Base-by-base conservation (phyloP, 2,329 filamentous ascomycete species). In the Metarhizium anisopliae region DNA sequence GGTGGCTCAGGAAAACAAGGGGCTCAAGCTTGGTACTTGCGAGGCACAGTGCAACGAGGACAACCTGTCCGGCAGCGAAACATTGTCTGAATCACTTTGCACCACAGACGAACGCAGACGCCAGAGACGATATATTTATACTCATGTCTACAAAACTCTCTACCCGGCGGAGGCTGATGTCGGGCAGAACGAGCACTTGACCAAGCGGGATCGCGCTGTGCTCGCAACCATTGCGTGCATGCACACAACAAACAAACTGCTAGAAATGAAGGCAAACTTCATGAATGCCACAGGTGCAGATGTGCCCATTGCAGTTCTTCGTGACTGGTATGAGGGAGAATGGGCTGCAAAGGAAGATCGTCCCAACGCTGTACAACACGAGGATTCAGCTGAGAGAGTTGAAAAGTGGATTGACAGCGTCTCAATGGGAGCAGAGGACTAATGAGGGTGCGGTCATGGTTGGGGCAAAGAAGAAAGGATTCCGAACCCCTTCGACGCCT, bases 261-360 rank as follows among this genome's bases (percentile, higher is more conserved):
- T 75, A 0, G 69, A 75, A 57, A 70, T 76, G 64, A 74, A 77
- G 58, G 71, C 73, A 35, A 70, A 69, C 51, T 75, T 77, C 54
- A 72, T 66, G 62, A 75, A 76, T 56, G 70, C 63, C 49, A 76
- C 74, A 0, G 74, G 74, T 4, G 65, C 70, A 6, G 68, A 74
- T 66, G 63, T 76, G 0, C 68, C 72, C 1, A 60, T 72, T 7
- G 66, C 70, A 38, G 60, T 69, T n/a, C 67, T 77, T 50, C 67
- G 67, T 45, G 45, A 49, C 25, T 49, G 25, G 45, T 49, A 49
- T 49, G 25, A 49, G 13, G 45, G 25, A 29, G 10, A 6, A 30
- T 49, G 45, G 45, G 20, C 25, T 49, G 6, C 45, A 8, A 29
- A 11, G 8, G 6, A 49, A 6, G 25, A 30, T 30, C 25, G 2